Percentiles rank a stretch among this genome's conserved stretches.
Conservation (phyloP, 1,139 yeast species). For the Lodderomyces pseudojiufengensis region DNA sequence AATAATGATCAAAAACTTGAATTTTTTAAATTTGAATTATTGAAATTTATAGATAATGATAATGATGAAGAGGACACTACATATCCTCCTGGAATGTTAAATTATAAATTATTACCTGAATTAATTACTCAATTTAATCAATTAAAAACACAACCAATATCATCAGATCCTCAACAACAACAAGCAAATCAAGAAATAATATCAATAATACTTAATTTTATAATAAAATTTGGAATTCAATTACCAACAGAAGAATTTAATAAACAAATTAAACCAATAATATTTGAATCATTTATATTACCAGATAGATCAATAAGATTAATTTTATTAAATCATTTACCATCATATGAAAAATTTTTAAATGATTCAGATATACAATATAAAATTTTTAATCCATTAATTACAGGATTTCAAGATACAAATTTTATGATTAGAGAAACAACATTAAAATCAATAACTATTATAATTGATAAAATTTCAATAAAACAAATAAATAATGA, state of each 20-base stretch:
- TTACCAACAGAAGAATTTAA: conserved; percentile 39
- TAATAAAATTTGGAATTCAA: conserved; percentile 43
- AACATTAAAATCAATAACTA: conserved; percentile 67
- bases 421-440: conserved; percentile 77
- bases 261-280: conserved; percentile 55
- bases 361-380: conserved; percentile 63
- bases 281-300: conserved; percentile 58
- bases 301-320: conserved; percentile 78
- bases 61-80: conserved; percentile 16
- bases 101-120: conserved; percentile 66
- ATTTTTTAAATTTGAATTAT: conserved; percentile 47
- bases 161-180: conserved; percentile 21
- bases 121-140: conserved; percentile 38
- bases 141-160: conserved; percentile 18
- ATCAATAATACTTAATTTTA: conserved; percentile 43
- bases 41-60: conserved; percentile 20
- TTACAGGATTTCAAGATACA: conserved; percentile 82
- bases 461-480: conserved; percentile 62
- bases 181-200: conserved; percentile 29
- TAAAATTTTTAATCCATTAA: conserved; percentile 62
- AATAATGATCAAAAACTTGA: conserved; percentile 45
- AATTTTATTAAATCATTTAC: conserved; percentile 60
- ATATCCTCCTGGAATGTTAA: conserved; percentile 60
- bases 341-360: conserved; percentile 49
- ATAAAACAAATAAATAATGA: conserved; percentile 88